A percentile compares a stretch with the other conserved stretches of the same genome.
Conservation (phyloP, 2,329 filamentous ascomycete genomes). For the Mariannaea sp. region DNA sequence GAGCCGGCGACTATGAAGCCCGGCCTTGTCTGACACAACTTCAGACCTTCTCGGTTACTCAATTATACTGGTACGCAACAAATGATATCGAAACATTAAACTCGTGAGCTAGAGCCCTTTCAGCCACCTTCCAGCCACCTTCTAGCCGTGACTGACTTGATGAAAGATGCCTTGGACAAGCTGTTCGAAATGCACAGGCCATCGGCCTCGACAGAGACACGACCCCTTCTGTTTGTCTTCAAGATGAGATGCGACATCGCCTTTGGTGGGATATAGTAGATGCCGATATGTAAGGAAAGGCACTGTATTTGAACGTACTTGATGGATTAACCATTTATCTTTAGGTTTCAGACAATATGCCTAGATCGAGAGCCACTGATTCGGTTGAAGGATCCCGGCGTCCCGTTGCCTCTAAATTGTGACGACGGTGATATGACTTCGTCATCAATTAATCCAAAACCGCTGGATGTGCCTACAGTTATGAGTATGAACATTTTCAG, state of each 20-base stretch:
- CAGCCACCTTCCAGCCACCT: too few relatives aligned
- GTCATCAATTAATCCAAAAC: constrained; percentile 2
- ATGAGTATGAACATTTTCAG: constrained; percentile 28
- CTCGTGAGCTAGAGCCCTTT: constrained; percentile 38
- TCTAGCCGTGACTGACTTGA: too few relatives aligned
- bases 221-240: constrained; percentile 7
- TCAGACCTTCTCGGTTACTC: constrained; percentile 38
- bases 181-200: constrained; percentile 18
- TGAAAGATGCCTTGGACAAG: constrained; percentile 19
- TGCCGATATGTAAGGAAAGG: constrained; percentile 12
- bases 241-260: constrained; percentile 24
- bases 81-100: constrained; percentile 41
- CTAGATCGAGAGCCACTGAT: constrained; percentile 20
- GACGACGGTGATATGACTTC: constrained; percentile 22
- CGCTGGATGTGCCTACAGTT: constrained; percentile 18
- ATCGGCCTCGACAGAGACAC: constrained; percentile 17
- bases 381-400: constrained; percentile 17
- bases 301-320: neutral
- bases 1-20: constrained; percentile 37
- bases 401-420: constrained; percentile 24
- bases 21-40: constrained; percentile 37
- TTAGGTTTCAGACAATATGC: constrained; percentile 21
- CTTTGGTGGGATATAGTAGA: constrained; percentile 26
- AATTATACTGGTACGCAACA: constrained; percentile 41
- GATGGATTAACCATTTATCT: neutral